Conservation (phyloP, 2,329 filamentous ascomycete species). For the Xylariaceae sp. region DNA sequence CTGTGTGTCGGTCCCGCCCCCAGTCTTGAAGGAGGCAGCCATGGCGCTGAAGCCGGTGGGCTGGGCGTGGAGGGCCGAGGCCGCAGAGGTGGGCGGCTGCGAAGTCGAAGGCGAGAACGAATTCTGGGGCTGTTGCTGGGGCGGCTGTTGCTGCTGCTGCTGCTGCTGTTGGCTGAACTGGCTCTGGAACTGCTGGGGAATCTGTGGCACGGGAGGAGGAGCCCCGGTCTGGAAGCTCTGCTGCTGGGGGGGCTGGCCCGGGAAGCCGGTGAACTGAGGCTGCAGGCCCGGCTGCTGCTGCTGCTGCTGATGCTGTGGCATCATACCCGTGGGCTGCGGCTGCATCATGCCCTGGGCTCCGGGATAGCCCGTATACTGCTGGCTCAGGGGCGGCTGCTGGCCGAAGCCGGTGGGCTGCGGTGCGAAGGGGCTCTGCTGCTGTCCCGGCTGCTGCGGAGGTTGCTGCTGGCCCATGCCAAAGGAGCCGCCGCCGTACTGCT, state of each 20-base stretch:
- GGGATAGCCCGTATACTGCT: slow-evolving; percentile 55
- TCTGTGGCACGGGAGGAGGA: slow-evolving; percentile 53
- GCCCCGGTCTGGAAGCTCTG: slow-evolving; percentile 54
- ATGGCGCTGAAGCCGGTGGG: slow-evolving; percentile 59
- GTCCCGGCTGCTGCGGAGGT: slow-evolving; percentile 38
- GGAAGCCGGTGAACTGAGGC: slow-evolving; percentile 40
- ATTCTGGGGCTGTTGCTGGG: slow-evolving; percentile 35
- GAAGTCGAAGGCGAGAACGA: slow-evolving; percentile 42
- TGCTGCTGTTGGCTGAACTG: slow-evolving; percentile 49
- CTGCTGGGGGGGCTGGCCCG: slow-evolving; percentile 41
- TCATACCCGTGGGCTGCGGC: slow-evolving; percentile 20
- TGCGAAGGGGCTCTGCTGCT: slow-evolving; percentile 48
- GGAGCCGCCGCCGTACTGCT: slow-evolving; percentile 48
- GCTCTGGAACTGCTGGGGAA: slow-evolving; percentile 53
- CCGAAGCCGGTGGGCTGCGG: slow-evolving; percentile 55
- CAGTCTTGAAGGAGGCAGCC: slow-evolving; percentile 57
- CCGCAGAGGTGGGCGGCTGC: slow-evolving; percentile 36
- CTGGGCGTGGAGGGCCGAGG: slow-evolving; percentile 58
- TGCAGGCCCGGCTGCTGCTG: slow-evolving; percentile 32
- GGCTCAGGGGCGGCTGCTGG: slow-evolving; percentile 46
- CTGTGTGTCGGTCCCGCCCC: slow-evolving; percentile 32
- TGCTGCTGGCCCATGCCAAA: slow-evolving; percentile 34
- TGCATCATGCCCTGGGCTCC: slow-evolving; percentile 44
- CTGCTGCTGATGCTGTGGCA: slow-evolving; percentile 27
- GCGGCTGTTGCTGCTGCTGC: slow-evolving; percentile 37